Evolutionary conservation across 106 monocot species (phyloP).

Genomic region (Acanthochlamys bracteata): DNA sequence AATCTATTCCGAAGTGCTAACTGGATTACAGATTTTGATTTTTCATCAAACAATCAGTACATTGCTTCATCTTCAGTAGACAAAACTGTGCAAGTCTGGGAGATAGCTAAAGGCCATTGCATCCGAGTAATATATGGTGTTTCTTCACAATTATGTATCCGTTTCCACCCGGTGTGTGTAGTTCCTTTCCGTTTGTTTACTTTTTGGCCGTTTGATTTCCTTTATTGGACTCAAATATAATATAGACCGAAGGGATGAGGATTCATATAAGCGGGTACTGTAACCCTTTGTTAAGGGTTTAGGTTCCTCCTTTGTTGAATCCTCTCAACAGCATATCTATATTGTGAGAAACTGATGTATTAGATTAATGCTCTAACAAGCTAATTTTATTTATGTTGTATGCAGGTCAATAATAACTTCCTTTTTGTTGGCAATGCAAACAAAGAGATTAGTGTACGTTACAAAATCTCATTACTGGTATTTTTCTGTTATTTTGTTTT

Average conservation of each 20-base stretch:
- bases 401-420: constrained; percentile 98
- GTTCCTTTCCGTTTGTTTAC: background rate
- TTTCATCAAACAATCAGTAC: constrained; percentile 98
- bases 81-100: constrained; percentile 96
- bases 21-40: constrained; percentile 98
- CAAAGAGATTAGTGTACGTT: constrained; percentile 75
- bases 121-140: constrained; percentile 90
- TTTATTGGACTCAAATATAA: no score
- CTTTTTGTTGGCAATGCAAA: constrained; percentile 79
- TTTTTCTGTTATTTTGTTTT: background rate
- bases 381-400: constrained; percentile 6
- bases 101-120: constrained; percentile 78
- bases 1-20: constrained; percentile 27
- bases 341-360: no score
- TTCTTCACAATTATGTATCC: constrained; percentile 85
- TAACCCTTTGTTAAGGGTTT: no score
- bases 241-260: no score
- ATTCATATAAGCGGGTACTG: no score
- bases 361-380: no score
- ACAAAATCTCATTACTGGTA: no score
- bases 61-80: constrained; percentile 94
- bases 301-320: no score
- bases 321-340: no score
- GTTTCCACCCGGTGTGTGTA: constrained; percentile 80
- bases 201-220: no score